phyloP scores from a whole-genome alignment of 2,329 filamentous ascomycete species.

The Phyllosticta ampelicida region DNA sequence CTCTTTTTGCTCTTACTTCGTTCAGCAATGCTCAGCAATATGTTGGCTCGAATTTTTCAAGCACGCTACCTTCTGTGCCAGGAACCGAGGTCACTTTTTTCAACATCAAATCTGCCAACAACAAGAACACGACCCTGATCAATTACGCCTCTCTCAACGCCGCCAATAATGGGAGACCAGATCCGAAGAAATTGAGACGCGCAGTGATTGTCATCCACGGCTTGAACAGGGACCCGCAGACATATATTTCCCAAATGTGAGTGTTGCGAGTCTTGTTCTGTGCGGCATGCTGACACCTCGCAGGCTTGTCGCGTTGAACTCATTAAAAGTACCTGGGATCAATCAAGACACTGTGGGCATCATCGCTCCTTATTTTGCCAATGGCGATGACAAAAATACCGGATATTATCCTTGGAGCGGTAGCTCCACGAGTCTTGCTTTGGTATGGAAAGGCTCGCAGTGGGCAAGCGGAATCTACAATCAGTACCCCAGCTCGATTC shows the following conservation, averaged over 20 bases:
- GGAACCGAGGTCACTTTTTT: constrained; percentile 10
- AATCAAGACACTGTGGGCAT: constrained; percentile 2
- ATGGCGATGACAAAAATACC: constrained; percentile 10
- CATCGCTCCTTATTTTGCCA: constrained; percentile 11
- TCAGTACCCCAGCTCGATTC: constrained; percentile 7
- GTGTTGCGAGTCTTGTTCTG: neutral
- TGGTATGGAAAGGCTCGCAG: constrained; percentile 10
- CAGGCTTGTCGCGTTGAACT: constrained; percentile 2
- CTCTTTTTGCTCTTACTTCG: neutral
- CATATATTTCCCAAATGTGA: constrained; percentile 10
- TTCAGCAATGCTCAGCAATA: constrained; percentile 8
- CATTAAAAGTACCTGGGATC: neutral
- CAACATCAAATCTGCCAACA: constrained; percentile 8
- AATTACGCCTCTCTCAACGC: constrained; percentile 10
- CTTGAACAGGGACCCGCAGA: constrained; percentile 9
- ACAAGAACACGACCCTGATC: constrained; percentile 7
- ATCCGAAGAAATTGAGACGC: constrained; percentile 3
- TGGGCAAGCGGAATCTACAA: constrained; percentile 9
- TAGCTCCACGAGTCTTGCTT: neutral
- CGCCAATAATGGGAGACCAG: neutral
- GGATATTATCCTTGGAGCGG: neutral
- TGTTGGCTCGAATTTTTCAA: constrained; percentile 3
- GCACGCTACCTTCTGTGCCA: constrained; percentile 2
- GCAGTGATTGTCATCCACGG: constrained; percentile 10
- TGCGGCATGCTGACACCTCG: neutral